phyloP scores from a whole-genome alignment of 495 filamentous ascomycete genomes.

The Hypomontagnella monticulosa region DNA sequence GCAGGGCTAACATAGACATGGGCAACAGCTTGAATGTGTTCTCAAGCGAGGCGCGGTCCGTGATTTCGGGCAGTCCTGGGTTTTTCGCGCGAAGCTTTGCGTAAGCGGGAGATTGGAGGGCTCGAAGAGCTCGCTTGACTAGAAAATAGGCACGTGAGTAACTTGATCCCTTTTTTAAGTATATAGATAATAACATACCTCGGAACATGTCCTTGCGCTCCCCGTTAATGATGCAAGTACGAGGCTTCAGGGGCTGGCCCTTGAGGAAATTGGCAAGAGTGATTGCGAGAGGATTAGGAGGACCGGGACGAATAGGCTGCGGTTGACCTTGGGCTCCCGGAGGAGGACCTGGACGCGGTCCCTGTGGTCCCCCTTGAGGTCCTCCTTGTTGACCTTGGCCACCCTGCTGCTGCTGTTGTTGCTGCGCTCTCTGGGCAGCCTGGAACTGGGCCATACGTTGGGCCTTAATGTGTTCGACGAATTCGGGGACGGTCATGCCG shows the following conservation, averaged over 20 bases:
- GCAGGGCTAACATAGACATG: slow-evolving; percentile 91
- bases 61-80: slow-evolving; percentile 86
- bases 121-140: slow-evolving; percentile 98
- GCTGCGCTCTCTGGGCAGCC: slow-evolving; percentile 70
- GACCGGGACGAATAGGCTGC: slow-evolving; percentile 72
- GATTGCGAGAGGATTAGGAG: slow-evolving; percentile 85
- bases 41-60: slow-evolving; percentile 84
- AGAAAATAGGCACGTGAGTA: slow-evolving; percentile 17
- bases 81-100: slow-evolving; percentile 88
- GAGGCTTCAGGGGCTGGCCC: slow-evolving; percentile 83
- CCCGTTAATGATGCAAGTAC: slow-evolving; percentile 93
- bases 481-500: slow-evolving; percentile 79
- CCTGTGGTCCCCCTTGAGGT: slow-evolving; percentile 53
- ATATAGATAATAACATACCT: slow-evolving; percentile 61
- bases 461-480: slow-evolving; percentile 73
- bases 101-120: slow-evolving; percentile 89
- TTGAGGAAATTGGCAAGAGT: slow-evolving; percentile 91
- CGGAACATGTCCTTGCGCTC: slow-evolving; percentile 99
- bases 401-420: slow-evolving; percentile 69
- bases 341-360: slow-evolving; percentile 50
- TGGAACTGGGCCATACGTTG: slow-evolving; percentile 68
- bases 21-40: slow-evolving; percentile 96
- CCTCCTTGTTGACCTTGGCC: slow-evolving; percentile 49
- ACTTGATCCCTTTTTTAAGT: background rate
- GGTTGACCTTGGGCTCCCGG: slow-evolving; percentile 56